These are phyloP conservation scores for Psilocybe tampanensis DNA, from an alignment of 768 basidiomycete genomes.

Conservation along the genomic window DNA sequence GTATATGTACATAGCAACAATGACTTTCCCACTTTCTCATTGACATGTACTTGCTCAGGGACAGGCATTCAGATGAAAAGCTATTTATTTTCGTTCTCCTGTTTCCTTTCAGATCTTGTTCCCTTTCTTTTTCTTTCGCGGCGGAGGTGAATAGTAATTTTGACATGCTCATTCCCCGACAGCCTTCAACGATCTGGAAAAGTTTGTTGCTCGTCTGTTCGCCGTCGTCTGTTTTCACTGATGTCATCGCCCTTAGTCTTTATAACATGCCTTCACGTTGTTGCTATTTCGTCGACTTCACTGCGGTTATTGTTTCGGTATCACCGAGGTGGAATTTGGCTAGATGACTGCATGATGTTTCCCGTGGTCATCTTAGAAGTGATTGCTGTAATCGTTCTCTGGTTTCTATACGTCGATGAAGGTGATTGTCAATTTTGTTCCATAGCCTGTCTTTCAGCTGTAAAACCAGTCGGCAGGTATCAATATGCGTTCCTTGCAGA, in stretches of 20 bases:
- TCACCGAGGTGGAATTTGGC: constrained; percentile 6
- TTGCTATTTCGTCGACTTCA: constrained; percentile 3
- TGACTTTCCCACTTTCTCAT: too few species aligned
- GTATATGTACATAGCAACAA: too few species aligned
- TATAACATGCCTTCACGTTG: constrained; percentile 5
- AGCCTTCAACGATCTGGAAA: constrained; percentile 7
- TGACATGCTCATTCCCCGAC: constrained; percentile 3
- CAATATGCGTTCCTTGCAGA: neutral
- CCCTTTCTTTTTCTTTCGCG: too few species aligned
- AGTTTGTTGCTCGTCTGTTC: neutral
- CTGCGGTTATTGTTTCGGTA: constrained; percentile 9
- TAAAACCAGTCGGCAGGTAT: neutral
- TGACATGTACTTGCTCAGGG: too few species aligned
- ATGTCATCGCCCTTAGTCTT: neutral
- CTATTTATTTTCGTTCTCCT: too few species aligned
- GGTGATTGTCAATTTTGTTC: neutral
- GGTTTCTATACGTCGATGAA: constrained; percentile 9
- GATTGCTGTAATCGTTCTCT: constrained; percentile 1
- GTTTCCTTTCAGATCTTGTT: too few species aligned
- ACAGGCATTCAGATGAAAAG: too few species aligned
- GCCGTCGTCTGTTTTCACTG: neutral
- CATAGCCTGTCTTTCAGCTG: neutral
- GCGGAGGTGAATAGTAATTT: too few species aligned
- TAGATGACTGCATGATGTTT: constrained; percentile 7
- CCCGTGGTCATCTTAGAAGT: constrained; percentile 6